Evolutionary conservation across 2,329 filamentous ascomycete genomes (phyloP), one percentile per base, ranked within the genome.

Genomic region (Aspergillus chevalieri): DNA sequence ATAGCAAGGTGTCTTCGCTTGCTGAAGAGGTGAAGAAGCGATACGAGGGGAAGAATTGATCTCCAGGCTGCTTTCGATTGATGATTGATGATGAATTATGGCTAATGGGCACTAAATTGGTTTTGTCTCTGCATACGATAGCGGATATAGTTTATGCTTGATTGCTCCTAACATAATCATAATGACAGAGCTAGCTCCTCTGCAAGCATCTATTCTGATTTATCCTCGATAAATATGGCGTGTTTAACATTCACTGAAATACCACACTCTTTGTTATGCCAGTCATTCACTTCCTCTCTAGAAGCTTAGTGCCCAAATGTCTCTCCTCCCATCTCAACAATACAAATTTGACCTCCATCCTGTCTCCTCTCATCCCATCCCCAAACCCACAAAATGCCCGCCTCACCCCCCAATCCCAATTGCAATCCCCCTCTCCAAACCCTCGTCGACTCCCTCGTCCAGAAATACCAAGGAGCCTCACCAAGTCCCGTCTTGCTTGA

Each of bases 21-120:
- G 80, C 95, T 47, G 74, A 82, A 60, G 85, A 88, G 69, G 82
- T 97, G 55, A 81, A 91, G 74, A 83, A 83, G 69, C 76, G 87
- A 52, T 87, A 83, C 67, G 55, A 62, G 41, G 60, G 66, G 52
- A 61, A 56, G 33, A 68, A 67, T 43, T 64, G 48, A 28, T 21
- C 8, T 21, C 10, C 5, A 10, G 15, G 17, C 17, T 41, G 17
- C 15, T 12, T 19, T 21, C 15, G 5, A 10, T 19, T 41, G 10
- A 12, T 19, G 15, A 19, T 26, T 44, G 22, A 28, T 30, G 12
- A 44, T 28, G 42, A 30, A 30, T 43, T 21, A 44, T 21, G 17
- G 17, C 22, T 41, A 21, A 36, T n/a, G 34, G 10, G 21, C 14
- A 17, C 33, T 36, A 17, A 17, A 36, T 17, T 36, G 34, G n/a